Conservation (phyloP, 192 early-diverging fungal species). For the Coemansia sp. region DNA sequence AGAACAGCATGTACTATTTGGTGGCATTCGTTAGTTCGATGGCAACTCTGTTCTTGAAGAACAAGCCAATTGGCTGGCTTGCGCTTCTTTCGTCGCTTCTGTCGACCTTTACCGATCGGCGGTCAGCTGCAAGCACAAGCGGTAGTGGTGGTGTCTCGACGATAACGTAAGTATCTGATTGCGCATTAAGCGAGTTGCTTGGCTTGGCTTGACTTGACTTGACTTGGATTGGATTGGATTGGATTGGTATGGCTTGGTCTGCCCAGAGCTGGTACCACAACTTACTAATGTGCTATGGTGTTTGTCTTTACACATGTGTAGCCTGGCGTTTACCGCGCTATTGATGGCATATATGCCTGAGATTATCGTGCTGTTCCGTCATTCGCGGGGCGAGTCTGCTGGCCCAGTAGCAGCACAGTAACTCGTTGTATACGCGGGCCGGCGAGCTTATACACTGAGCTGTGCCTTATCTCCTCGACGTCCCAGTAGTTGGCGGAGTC, state of each 20-base stretch:
- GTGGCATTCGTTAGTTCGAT: conserved; percentile 43
- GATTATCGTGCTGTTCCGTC: conserved; percentile 18
- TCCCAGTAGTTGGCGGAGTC: too few relatives aligned
- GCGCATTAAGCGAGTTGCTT: neutral
- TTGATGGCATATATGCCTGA: conserved; percentile 47
- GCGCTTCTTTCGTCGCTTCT: conserved; percentile 36
- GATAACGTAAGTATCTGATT: conserved; percentile 19
- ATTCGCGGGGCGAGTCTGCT: neutral
- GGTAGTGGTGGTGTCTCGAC: conserved; percentile 40
- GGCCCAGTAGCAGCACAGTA: neutral
- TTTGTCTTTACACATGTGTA: neutral
- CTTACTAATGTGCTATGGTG: neutral
- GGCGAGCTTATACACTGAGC: neutral
- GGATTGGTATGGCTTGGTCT: too few relatives aligned
- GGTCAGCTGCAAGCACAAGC: conserved; percentile 19
- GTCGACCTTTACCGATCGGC: conserved; percentile 38
- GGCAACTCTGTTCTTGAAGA: conserved; percentile 41
- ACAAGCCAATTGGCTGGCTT: conserved; percentile 39
- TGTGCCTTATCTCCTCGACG: too few relatives aligned
- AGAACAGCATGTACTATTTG: conserved; percentile 48
- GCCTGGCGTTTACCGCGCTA: conserved; percentile 33
- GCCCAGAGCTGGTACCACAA: too few relatives aligned
- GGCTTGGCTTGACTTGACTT: neutral
- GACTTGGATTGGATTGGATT: too few relatives aligned
- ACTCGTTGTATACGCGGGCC: neutral